Base-by-base conservation (phyloP, 2,329 filamentous ascomycete species). In the Curvularia lunata region DNA sequence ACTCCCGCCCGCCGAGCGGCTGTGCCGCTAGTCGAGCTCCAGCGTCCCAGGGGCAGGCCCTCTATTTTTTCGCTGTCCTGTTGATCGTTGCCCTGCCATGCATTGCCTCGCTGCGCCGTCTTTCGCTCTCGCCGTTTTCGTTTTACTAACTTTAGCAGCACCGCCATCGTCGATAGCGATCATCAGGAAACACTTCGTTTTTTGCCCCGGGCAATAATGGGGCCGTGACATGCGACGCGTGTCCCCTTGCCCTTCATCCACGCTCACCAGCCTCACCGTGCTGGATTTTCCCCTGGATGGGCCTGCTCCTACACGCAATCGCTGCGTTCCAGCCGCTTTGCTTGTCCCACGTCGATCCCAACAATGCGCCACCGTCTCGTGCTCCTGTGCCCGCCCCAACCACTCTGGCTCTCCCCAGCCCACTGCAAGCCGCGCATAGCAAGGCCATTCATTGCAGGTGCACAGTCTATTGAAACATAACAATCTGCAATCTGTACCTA, bases 11-110 rank as follows among this genome's bases (percentile, higher is more conserved):
- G 27, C 27, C 43, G 43, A 58, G 49, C 47, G 47, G 52, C 48
- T 40, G 28, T 48, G 53, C 48, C 7, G 42, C 52, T 50, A 55
- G 52, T 49, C 12, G 4, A 48, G n/a, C 10, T 13, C 45, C 45
- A 47, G 51, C 51, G 48, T 47, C 51, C 58, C 57, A 62, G 61
- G 63, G 61, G 58, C 46, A 50, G 23, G 23, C 25, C 45, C 45
- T n/a, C 32, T 47, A 12, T 52, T 48, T 27, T 27, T 25, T 34
- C 8, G 30, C 25, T 46, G 19, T 25, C 18, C 42, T 28, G 48
- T 32, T 50, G 54, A 54, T 54, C 56, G 47, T 21, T 58, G 50
- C 47, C 47, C 48, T 34, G 21, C 46, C 30, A 40, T 43, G n/a
- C 34, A 23, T 21, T 34, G 45, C 50, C 46, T 41, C 46, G 47